These are phyloP conservation scores for Prunus dulcis DNA, from an alignment of 306 rosid genomes.

Conservation along the genomic window DNA sequence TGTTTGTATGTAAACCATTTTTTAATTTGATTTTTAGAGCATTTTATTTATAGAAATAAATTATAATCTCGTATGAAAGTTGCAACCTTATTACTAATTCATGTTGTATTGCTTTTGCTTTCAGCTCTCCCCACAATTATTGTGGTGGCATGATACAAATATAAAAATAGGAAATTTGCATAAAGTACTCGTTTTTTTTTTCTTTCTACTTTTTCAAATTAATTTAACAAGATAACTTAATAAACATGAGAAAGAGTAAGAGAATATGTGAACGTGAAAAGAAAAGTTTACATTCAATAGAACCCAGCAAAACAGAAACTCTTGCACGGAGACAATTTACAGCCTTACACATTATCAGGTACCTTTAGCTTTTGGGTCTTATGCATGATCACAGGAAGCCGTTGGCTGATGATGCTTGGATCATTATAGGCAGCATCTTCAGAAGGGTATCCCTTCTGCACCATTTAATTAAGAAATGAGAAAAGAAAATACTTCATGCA, in stretches of 20 bases:
- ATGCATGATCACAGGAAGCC: constrained; percentile 65
- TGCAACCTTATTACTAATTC: background rate
- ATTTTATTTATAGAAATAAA: background rate
- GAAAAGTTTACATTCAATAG: constrained; percentile 21
- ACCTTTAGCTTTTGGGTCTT: constrained; percentile 66
- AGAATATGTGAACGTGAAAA: background rate
- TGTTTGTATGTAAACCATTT: background rate
- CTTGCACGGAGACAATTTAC: constrained; percentile 36
- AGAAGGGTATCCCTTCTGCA: constrained; percentile 80
- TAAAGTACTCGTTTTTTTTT: background rate
- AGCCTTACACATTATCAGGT: constrained; percentile 47
- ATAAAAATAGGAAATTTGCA: background rate
- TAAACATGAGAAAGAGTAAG: background rate
- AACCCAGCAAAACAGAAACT: constrained; percentile 20
- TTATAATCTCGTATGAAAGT: background rate
- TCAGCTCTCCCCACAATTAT: background rate
- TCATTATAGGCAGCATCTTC: constrained; percentile 78
- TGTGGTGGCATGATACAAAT: background rate
- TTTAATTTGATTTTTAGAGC: background rate
- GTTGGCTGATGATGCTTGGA: constrained; percentile 72
- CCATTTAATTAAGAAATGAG: constrained; percentile 26
- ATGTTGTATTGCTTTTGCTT: background rate
- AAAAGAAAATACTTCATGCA: constrained; percentile 1
- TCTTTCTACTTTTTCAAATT: background rate
- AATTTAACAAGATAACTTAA: background rate